Base-by-base conservation (phyloP, 2,329 filamentous ascomycete species). In the Fusarium proliferatum region DNA sequence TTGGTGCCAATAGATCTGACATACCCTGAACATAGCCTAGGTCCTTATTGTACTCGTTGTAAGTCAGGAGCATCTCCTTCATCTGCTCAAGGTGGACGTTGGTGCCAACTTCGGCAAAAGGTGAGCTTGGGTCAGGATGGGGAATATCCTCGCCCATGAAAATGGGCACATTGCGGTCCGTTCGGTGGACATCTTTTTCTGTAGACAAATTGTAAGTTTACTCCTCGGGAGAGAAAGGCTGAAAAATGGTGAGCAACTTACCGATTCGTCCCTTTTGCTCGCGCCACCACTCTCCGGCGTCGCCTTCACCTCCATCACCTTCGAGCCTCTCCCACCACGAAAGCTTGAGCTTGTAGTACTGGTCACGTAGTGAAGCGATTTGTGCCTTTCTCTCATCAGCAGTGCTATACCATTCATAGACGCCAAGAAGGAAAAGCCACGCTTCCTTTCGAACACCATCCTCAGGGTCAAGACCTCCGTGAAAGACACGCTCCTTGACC, bases 101-200 rank as follows among this genome's bases (percentile, higher is more conserved):
- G 52, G 96, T 99, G 71, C 96, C 96, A 8, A 92, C 90, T 49
- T 95, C 93, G 17, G 96, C 94, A 82, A 98, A 99, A 1, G 96
- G 96, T 1, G 96, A 98, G 70, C 96, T 94, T 0, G 96, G 96
- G 78, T 99, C 96, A 0, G 96, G 97, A 80, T 99, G 96, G 12
- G 96, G 96, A 45, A 95, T 97, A 79, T 98, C 96, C 83, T 99
- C 96, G 70, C 96, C 96, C 13, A 94, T 92, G 80, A 99, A 99
- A 45, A 99, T 93, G n/a, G 94, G 93, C 36, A 99, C 94, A 51
- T 92, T 94, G 48, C 97, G 94, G 82, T 99, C 96, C 73, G 96
- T 99, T 77, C 96, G 92, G 82, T 99, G 97, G 23, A 99, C 97
- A 80, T 99, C 96, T 84, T 99, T 99, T 82, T 99, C 96, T 98